phyloP scores from a whole-genome alignment of 805 yeast species.

The Dipodascopsis tothii region DNA sequence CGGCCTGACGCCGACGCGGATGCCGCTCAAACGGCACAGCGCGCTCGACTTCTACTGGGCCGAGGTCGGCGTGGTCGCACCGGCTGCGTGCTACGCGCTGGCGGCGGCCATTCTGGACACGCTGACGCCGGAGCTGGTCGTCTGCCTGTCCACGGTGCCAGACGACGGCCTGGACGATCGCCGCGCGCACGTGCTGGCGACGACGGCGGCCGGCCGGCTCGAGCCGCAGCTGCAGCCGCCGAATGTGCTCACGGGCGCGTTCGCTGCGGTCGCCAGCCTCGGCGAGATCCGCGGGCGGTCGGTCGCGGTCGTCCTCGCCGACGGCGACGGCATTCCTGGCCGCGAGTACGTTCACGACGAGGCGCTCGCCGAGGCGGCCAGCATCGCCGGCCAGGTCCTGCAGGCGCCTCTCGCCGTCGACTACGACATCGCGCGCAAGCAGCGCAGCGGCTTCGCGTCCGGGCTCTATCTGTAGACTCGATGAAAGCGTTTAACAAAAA shows the following conservation, averaged over 20 bases:
- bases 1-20: no score
- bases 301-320: slow-evolving; percentile 13
- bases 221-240: slow-evolving; percentile 44
- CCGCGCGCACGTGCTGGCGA: slow-evolving; percentile 9
- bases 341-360: slow-evolving; percentile 20
- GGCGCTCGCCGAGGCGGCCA: no score
- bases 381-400: no score
- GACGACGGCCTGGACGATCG: slow-evolving; percentile 9
- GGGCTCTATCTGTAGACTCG: no score
- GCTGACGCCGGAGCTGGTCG: slow-evolving; percentile 7
- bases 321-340: slow-evolving; percentile 21
- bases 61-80: slow-evolving; percentile 11
- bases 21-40: no score
- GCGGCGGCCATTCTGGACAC: slow-evolving; percentile 12
- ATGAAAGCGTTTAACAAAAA: slow-evolving; percentile 1
- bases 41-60: slow-evolving; percentile 12
- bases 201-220: not conserved
- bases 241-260: slow-evolving; percentile 51
- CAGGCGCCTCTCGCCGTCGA: no score
- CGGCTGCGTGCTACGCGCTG: slow-evolving; percentile 8
- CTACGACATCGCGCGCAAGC: no score
- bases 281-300: slow-evolving; percentile 7
- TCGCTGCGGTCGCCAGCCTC: no score
- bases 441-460: no score
- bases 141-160: slow-evolving; percentile 10